Evolutionary conservation across 2,329 filamentous ascomycete species (phyloP).

Genomic region (Lasiodiplodia sp.): DNA sequence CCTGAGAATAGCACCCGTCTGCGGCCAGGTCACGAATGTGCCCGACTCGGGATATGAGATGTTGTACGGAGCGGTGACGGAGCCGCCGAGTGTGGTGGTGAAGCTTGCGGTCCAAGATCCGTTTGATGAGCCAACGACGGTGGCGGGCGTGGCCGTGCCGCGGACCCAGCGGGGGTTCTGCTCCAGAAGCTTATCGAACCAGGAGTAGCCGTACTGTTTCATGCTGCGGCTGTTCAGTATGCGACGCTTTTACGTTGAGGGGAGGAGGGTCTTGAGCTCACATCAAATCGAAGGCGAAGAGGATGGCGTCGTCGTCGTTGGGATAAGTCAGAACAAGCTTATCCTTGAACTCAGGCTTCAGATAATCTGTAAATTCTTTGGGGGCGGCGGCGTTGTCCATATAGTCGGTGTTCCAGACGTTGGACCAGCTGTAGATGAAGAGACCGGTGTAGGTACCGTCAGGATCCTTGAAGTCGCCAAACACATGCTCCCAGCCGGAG

Average conservation of each 20-base stretch:
- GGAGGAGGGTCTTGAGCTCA: conserved; percentile 52
- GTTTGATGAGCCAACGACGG: conserved; percentile 43
- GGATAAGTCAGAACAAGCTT: conserved; percentile 64
- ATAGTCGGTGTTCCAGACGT: conserved; percentile 49
- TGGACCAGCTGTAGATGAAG: conserved; percentile 45
- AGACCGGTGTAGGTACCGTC: conserved; percentile 54
- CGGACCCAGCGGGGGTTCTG: conserved; percentile 64
- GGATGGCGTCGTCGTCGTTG: conserved; percentile 65
- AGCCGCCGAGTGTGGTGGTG: conserved; percentile 19
- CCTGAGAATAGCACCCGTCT: conserved; percentile 58
- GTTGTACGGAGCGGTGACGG: conserved; percentile 28
- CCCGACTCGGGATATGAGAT: conserved; percentile 44
- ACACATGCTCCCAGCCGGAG: conserved; percentile 53
- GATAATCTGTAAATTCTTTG: conserved; percentile 53
- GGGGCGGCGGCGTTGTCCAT: conserved; percentile 40
- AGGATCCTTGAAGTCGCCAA: conserved; percentile 52
- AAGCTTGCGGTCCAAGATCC: conserved; percentile 36
- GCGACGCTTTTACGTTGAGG: conserved; percentile 48
- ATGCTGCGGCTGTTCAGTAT: conserved; percentile 44
- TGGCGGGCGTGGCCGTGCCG: conserved; percentile 55
- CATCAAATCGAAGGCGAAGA: conserved; percentile 60
- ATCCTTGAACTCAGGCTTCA: conserved; percentile 60
- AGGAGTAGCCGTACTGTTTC: conserved; percentile 52
- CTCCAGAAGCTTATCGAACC: conserved; percentile 57
- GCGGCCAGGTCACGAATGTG: conserved; percentile 57